phyloP scores from a whole-genome alignment of 1,284 basidiomycete genomes.

The Cutaneotrichosporon sp. region DNA sequence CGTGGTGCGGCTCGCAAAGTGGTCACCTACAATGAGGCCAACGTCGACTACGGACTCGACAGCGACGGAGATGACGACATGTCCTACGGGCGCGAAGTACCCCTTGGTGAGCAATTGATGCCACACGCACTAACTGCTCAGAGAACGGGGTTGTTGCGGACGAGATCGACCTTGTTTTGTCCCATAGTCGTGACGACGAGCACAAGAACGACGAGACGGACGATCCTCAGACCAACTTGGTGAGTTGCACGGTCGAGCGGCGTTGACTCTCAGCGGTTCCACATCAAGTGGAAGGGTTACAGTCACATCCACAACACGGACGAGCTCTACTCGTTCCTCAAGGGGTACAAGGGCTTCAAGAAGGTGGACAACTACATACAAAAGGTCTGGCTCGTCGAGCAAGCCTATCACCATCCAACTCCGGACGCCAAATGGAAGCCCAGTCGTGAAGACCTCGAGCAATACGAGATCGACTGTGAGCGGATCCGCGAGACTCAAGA shows the following conservation, averaged over 20 bases:
- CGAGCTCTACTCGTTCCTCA: slow-evolving; percentile 89
- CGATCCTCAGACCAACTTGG: slow-evolving; percentile 79
- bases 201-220: slow-evolving; percentile 72
- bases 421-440: slow-evolving; percentile 61
- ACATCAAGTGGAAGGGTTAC: slow-evolving; percentile 94
- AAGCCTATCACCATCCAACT: slow-evolving; percentile 61
- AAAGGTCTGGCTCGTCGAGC: slow-evolving; percentile 66
- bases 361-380: slow-evolving; percentile 99
- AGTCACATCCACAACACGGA: slow-evolving; percentile 96
- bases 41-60: slow-evolving; percentile 60
- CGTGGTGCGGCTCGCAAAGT: slow-evolving; percentile 76
- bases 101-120: slow-evolving; percentile 7
- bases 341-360: slow-evolving; percentile 73
- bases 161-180: slow-evolving; percentile 84
- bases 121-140: not conserved
- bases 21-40: slow-evolving; percentile 68
- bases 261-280: slow-evolving; percentile 67
- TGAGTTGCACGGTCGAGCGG: slow-evolving; percentile 53
- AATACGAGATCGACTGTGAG: slow-evolving; percentile 83
- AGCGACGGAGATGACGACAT: slow-evolving; percentile 69
- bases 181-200: slow-evolving; percentile 76
- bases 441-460: slow-evolving; percentile 84
- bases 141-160: slow-evolving; percentile 54
- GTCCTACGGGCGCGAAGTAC: slow-evolving; percentile 62
- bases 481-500: slow-evolving; percentile 86